A percentile compares a stretch with the other conserved stretches of the same genome.
Evolutionary conservation across 768 basidiomycete species (phyloP).

Genomic region (Harrya chromipes): DNA sequence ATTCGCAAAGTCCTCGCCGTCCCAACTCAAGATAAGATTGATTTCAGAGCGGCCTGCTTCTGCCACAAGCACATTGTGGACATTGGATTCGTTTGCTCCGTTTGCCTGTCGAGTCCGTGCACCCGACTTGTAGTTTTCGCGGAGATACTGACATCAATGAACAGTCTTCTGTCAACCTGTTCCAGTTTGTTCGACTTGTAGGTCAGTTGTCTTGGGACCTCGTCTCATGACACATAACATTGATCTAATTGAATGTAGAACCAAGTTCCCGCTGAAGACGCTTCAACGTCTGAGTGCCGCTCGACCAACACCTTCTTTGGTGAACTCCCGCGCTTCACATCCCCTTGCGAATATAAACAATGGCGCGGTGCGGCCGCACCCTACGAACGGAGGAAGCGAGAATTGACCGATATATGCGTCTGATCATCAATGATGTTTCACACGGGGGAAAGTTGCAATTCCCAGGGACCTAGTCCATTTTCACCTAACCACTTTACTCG

Average conservation of each 20-base stretch:
- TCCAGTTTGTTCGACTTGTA: conserved; percentile 91
- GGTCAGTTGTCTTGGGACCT: conserved; percentile 47
- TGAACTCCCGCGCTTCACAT: conserved; percentile 28
- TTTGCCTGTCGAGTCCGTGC: conserved; percentile 89
- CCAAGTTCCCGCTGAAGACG: conserved; percentile 93
- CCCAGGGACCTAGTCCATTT: not conserved
- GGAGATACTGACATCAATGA: conserved; percentile 10
- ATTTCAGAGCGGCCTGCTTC: conserved; percentile 97
- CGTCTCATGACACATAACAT: not conserved
- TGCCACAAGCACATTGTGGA: conserved; percentile 98
- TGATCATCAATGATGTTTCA: not conserved
- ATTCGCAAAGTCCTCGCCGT: conserved; percentile 76
- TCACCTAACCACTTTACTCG: conserved; percentile 4
- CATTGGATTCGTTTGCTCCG: conserved; percentile 97
- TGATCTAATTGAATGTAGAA: conserved; percentile 44
- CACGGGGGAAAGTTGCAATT: not conserved
- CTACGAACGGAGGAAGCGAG: conserved; percentile 19
- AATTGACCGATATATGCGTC: conserved; percentile 4
- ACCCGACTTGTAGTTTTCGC: not conserved
- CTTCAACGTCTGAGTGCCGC: conserved; percentile 76
- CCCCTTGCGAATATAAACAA: conserved; percentile 35
- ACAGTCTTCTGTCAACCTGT: conserved; percentile 92
- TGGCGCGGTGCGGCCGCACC: conserved; percentile 20
- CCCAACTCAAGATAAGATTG: conserved; percentile 92
- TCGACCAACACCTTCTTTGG: conserved; percentile 38